These are phyloP conservation scores for Xerocomellus intermedius DNA, from an alignment of 768 basidiomycete species.

Conservation along the genomic window DNA sequence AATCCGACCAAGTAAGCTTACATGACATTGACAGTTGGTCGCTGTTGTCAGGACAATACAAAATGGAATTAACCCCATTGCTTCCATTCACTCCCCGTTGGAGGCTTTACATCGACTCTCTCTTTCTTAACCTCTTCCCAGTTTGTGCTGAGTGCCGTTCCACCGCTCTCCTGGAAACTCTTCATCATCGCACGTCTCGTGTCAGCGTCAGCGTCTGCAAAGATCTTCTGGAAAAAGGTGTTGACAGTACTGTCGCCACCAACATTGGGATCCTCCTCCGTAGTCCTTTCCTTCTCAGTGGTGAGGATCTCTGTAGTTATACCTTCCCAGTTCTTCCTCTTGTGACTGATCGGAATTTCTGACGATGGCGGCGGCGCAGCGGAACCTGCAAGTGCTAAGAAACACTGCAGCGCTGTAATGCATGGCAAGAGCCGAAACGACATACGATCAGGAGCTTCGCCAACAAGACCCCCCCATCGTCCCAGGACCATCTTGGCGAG, in stretches of 20 bases:
- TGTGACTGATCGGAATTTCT: constrained; percentile 36
- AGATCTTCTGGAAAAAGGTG: constrained; percentile 89
- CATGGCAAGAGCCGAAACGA: constrained; percentile 8
- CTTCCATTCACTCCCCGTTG: constrained; percentile 81
- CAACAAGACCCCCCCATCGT: constrained; percentile 74
- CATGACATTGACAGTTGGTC: background rate
- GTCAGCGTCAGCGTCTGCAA: constrained; percentile 86
- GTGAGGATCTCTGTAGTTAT: constrained; percentile 67
- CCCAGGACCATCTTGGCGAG: constrained; percentile 65
- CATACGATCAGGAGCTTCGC: constrained; percentile 76
- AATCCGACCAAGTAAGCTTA: background rate
- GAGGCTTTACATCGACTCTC: constrained; percentile 76
- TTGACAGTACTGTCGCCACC: constrained; percentile 88
- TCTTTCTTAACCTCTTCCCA: constrained; percentile 85
- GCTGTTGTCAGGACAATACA: background rate
- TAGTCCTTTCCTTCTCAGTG: constrained; percentile 65
- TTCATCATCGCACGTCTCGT: constrained; percentile 97
- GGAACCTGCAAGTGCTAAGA: constrained; percentile 16
- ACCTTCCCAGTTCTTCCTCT: constrained; percentile 86
- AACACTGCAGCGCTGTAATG: background rate
- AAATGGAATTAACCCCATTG: constrained; percentile 53
- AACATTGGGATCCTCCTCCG: constrained; percentile 82
- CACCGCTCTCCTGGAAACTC: constrained; percentile 92
- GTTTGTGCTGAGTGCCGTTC: constrained; percentile 93
- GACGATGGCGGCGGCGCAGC: constrained; percentile 37